These are phyloP conservation scores for Aaosphaeria pasadenensis DNA, from an alignment of 2,329 filamentous ascomycete species.

Conservation along the genomic window DNA sequence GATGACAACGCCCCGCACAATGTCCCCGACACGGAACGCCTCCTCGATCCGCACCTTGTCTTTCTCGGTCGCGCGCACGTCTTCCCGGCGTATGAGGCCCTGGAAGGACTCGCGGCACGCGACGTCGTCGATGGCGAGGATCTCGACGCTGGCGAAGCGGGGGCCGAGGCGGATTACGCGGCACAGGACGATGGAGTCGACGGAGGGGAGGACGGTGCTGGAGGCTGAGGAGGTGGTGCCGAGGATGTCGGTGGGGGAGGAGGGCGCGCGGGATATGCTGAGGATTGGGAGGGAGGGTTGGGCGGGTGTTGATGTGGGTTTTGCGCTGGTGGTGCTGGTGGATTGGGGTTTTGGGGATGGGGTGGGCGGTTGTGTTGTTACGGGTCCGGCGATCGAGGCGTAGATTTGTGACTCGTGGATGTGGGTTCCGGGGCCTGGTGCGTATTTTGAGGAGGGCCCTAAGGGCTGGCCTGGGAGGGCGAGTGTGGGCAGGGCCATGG, in stretches of 20 bases:
- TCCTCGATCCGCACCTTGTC: constrained; percentile 90
- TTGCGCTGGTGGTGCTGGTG: constrained; percentile 50
- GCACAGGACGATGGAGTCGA: constrained; percentile 77
- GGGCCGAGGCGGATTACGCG: constrained; percentile 82
- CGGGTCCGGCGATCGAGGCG: constrained; percentile 76
- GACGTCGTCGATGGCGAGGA: constrained; percentile 69
- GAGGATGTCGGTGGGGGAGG: constrained; percentile 12
- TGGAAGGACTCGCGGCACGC: constrained; percentile 79
- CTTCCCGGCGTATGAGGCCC: constrained; percentile 81
- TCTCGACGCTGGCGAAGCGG: constrained; percentile 80
- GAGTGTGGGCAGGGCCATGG: constrained; percentile 43
- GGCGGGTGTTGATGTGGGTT: constrained; percentile 54
- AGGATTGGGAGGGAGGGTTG: constrained; percentile 38
- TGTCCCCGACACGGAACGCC: constrained; percentile 87
- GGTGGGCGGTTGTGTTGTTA: constrained; percentile 33
- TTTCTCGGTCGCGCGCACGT: constrained; percentile 93
- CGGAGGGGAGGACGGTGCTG: constrained; percentile 75
- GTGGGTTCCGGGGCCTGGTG: constrained; percentile 80
- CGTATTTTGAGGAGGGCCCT: constrained; percentile 63
- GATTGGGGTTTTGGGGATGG: constrained; percentile 11
- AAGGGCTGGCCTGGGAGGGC: constrained; percentile 82
- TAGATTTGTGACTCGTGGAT: constrained; percentile 71
- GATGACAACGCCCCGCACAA: constrained; percentile 84
- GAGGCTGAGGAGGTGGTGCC: constrained; percentile 37
- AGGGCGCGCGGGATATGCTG: constrained; percentile 28